These are phyloP conservation scores for Iberis pinnata DNA, from an alignment of 345 rosid species.

Conservation along the genomic window DNA sequence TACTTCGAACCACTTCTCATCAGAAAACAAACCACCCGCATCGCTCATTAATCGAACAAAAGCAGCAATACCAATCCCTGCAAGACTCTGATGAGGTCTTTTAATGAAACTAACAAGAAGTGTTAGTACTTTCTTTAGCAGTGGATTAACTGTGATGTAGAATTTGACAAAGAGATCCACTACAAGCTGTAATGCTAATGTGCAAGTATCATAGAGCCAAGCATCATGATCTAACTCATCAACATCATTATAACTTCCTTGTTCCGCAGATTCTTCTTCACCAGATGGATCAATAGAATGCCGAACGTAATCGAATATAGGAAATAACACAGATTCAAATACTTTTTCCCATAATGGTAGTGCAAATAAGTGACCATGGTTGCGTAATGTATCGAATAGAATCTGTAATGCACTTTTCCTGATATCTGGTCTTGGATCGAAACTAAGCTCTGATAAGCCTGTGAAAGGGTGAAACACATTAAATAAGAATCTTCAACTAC, in stretches of 20 bases:
- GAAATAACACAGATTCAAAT: slow-evolving; percentile 87
- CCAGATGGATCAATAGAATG: slow-evolving; percentile 98
- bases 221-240: slow-evolving; percentile 93
- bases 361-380: slow-evolving; percentile 90
- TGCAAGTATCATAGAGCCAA: slow-evolving; percentile 99
- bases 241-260: slow-evolving; percentile 45
- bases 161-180: slow-evolving; percentile 98
- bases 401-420: slow-evolving; percentile 93
- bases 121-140: slow-evolving; percentile 64
- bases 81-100: slow-evolving; percentile 99
- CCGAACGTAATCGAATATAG: slow-evolving; percentile 93
- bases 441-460: slow-evolving; percentile 98
- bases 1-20: slow-evolving; percentile 92
- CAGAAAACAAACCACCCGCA: slow-evolving; percentile 79
- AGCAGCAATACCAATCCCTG: slow-evolving; percentile 97
- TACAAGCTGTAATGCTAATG: slow-evolving; percentile 93
- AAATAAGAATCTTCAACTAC: slow-evolving; percentile 17
- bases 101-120: slow-evolving; percentile 86
- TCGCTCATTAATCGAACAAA: slow-evolving; percentile 97
- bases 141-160: slow-evolving; percentile 87
- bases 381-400: slow-evolving; percentile 82
- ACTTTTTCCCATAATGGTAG: slow-evolving; percentile 83
- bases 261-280: slow-evolving; percentile 48
- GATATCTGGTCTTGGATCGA: slow-evolving; percentile 96
- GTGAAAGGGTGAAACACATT: slow-evolving; percentile 24